Conservation (phyloP, 2,329 filamentous ascomycete genomes). For the Stromatinia cepivora region DNA sequence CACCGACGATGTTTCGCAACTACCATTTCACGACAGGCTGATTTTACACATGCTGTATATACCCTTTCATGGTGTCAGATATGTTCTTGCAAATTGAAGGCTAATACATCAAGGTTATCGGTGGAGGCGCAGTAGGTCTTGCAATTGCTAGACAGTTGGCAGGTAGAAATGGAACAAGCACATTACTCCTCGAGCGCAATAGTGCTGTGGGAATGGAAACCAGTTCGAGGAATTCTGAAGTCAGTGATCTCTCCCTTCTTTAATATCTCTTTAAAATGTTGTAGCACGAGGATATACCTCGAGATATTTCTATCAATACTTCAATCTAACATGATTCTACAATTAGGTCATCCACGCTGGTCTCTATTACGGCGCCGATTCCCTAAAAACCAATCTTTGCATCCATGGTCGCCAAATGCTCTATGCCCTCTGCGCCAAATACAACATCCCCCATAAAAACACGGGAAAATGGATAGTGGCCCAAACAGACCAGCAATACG, state of each 20-base stretch:
- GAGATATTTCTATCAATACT: not conserved
- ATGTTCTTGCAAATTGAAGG: slow-evolving; percentile 4
- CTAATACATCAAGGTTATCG: slow-evolving; percentile 46
- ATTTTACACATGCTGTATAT: slow-evolving; percentile 42
- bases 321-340: not conserved
- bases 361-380: slow-evolving; percentile 63
- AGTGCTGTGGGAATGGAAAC: slow-evolving; percentile 66
- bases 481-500: slow-evolving; percentile 66
- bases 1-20: slow-evolving; percentile 34
- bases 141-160: slow-evolving; percentile 66
- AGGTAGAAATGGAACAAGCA: slow-evolving; percentile 57
- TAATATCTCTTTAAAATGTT: not conserved
- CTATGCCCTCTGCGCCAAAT: slow-evolving; percentile 71
- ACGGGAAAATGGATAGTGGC: slow-evolving; percentile 95
- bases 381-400: slow-evolving; percentile 83
- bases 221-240: slow-evolving; percentile 69
- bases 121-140: slow-evolving; percentile 68
- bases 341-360: slow-evolving; percentile 88
- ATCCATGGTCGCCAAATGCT: slow-evolving; percentile 73
- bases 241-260: slow-evolving; percentile 18
- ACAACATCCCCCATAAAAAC: slow-evolving; percentile 69
- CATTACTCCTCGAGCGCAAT: slow-evolving; percentile 67
- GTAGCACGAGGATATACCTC: not conserved
- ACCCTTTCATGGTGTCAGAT: slow-evolving; percentile 3
- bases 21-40: slow-evolving; percentile 31